phyloP scores from a whole-genome alignment of 2,329 filamentous ascomycete genomes.

The Aspergillus alliaceus region DNA sequence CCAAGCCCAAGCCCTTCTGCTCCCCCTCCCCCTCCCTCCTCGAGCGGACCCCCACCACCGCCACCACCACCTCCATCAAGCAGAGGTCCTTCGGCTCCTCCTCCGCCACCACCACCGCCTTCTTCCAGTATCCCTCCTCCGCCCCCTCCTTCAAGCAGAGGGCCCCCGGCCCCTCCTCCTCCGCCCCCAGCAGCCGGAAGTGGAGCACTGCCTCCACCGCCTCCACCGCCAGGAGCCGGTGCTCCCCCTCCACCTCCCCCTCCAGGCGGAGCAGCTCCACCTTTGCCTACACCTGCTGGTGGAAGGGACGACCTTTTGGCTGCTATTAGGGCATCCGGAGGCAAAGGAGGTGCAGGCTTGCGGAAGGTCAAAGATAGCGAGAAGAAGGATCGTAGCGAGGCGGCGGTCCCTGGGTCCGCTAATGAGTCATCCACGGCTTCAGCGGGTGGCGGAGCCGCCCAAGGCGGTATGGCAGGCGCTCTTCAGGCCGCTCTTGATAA shows the following conservation, averaged over 20 bases:
- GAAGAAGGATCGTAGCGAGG: conserved; percentile 48
- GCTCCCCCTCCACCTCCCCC: conserved; percentile 51
- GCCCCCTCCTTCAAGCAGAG: conserved; percentile 34
- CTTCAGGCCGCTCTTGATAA: conserved; percentile 75
- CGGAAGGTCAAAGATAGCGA: conserved; percentile 48
- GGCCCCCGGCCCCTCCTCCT: no score
- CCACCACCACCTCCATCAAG: conserved; percentile 39
- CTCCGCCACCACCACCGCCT: conserved; percentile 27
- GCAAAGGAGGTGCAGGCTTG: conserved; percentile 49
- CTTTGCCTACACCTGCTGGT: conserved; percentile 42
- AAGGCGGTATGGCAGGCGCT: conserved; percentile 74
- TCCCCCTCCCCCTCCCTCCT: conserved; percentile 41
- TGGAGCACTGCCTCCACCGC: conserved; percentile 38
- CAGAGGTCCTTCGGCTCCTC: conserved; percentile 28
- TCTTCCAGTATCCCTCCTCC: conserved; percentile 38
- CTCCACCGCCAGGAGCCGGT: conserved; percentile 33
- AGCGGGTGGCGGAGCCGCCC: conserved; percentile 53
- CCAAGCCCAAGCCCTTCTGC: conserved; percentile 47
- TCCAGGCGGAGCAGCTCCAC: conserved; percentile 40
- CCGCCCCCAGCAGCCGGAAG: conserved; percentile 48
- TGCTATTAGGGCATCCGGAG: conserved; percentile 55
- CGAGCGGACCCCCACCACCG: conserved; percentile 31
- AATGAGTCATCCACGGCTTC: conserved; percentile 60
- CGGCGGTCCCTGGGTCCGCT: conserved; percentile 50
- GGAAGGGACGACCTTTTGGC: conserved; percentile 47